Evolutionary conservation across 2,329 filamentous ascomycete species (phyloP).

Genomic region (Penicillium sclerotiorum): DNA sequence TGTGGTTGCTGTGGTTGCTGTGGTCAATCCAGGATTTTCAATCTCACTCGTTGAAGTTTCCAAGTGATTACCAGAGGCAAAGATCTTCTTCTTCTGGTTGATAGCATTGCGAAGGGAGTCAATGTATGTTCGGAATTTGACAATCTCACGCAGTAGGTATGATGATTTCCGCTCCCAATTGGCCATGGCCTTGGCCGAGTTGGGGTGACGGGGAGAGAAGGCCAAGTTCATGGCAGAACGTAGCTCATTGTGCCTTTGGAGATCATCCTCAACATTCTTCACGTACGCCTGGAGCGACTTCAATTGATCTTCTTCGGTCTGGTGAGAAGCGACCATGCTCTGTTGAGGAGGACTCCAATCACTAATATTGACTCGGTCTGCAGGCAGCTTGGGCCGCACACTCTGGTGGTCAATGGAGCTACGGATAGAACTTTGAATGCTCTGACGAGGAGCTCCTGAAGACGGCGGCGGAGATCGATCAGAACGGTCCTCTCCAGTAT

Average conservation of each 20-base stretch:
- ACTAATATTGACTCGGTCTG: slow-evolving; percentile 79
- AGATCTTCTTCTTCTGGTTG: slow-evolving; percentile 69
- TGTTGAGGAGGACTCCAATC: slow-evolving; percentile 90
- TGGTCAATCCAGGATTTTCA: too few species aligned
- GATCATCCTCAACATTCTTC: slow-evolving; percentile 78
- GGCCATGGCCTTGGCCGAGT: slow-evolving; percentile 79
- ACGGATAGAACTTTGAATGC: slow-evolving; percentile 64
- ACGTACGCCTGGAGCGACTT: slow-evolving; percentile 76
- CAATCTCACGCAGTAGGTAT: slow-evolving; percentile 88
- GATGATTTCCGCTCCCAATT: slow-evolving; percentile 98
- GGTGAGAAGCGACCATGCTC: slow-evolving; percentile 80
- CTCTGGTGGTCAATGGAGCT: slow-evolving; percentile 68
- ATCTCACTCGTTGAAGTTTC: neutral
- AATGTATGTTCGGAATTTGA: slow-evolving; percentile 95
- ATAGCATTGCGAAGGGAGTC: slow-evolving; percentile 77
- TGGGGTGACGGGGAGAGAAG: slow-evolving; percentile 81
- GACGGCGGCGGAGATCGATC: slow-evolving; percentile 34
- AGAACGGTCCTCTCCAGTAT: slow-evolving; percentile 41
- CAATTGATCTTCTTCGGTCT: slow-evolving; percentile 80
- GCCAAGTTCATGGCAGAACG: slow-evolving; percentile 85
- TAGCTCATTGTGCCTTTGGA: slow-evolving; percentile 84
- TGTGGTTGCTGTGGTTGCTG: neutral
- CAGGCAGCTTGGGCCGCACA: slow-evolving; percentile 70
- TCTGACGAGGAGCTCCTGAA: slow-evolving; percentile 49
- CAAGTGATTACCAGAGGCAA: slow-evolving; percentile 40